phyloP scores from a whole-genome alignment of 1,284 basidiomycete genomes.

The Malassezia globosa region DNA sequence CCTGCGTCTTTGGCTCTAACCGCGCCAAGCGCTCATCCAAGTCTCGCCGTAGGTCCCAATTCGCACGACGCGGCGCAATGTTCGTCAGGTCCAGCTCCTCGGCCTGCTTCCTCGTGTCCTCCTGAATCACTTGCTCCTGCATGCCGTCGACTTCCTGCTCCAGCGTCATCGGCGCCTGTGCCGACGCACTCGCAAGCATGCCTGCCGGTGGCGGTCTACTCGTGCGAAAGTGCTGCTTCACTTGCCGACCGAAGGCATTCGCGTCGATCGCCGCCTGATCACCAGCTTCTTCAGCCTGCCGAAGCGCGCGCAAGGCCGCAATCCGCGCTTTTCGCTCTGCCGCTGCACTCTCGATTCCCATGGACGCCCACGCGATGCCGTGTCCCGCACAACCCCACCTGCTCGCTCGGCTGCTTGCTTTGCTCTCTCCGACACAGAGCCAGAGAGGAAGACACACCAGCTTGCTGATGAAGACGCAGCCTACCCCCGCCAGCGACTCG shows the following conservation, averaged over 20 bases:
- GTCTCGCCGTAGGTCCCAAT: constrained; percentile 93
- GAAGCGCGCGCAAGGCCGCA: constrained; percentile 12
- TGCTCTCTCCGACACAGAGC: no score
- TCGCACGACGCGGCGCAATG: constrained; percentile 85
- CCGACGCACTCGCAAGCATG: neutral
- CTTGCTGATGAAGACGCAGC: no score
- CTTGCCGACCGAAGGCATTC: constrained; percentile 8
- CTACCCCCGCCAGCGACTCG: neutral
- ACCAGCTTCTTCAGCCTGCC: constrained; percentile 8
- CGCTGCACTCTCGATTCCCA: constrained; percentile 14
- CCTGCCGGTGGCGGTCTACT: constrained; percentile 1
- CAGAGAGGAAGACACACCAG: no score
- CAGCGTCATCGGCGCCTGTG: constrained; percentile 2
- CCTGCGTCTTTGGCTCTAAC: constrained; percentile 77
- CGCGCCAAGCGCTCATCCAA: constrained; percentile 76
- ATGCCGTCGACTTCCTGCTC: constrained; percentile 8
- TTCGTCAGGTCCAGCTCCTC: constrained; percentile 71
- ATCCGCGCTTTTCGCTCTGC: constrained; percentile 14
- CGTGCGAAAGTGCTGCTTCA: constrained; percentile 11
- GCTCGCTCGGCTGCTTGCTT: no score
- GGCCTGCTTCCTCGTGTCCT: constrained; percentile 3
- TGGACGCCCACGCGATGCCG: no score
- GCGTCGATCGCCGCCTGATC: neutral
- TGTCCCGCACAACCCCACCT: no score
- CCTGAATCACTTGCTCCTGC: constrained; percentile 6